A percentile compares a stretch with the other conserved stretches of the same genome.
Conservation (phyloP, 106 monocot species). For the Dendrobium nobile region DNA sequence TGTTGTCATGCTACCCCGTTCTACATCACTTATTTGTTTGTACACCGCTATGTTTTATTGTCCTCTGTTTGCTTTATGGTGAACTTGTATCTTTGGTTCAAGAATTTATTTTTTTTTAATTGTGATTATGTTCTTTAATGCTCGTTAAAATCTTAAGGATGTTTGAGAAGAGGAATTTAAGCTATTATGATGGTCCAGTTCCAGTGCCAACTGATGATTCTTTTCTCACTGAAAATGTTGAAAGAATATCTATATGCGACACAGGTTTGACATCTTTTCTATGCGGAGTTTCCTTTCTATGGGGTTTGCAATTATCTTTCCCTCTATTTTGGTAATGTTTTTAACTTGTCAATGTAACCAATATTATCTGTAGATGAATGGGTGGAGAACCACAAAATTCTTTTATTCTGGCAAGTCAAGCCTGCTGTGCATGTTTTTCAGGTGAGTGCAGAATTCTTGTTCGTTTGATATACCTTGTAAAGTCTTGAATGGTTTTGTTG, state of each 20-base stretch:
- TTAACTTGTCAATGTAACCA: not conserved
- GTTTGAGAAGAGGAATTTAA: constrained; percentile 89
- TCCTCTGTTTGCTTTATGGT: not conserved
- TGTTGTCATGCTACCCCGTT: too few relatives aligned
- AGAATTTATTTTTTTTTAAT: not conserved
- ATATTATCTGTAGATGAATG: constrained; percentile 61
- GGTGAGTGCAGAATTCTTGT: constrained; percentile 32
- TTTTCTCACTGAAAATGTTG: constrained; percentile 79
- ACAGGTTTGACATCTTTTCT: constrained; percentile 43
- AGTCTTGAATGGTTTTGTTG: not conserved
- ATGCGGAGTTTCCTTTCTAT: not conserved
- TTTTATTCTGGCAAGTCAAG: constrained; percentile 97
- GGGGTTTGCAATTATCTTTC: not conserved
- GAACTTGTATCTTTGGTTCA: not conserved
- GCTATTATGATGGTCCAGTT: constrained; percentile 85
- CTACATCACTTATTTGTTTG: not conserved
- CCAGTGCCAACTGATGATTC: constrained; percentile 69
- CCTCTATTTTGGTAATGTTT: not conserved
- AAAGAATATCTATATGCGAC: constrained; percentile 72
- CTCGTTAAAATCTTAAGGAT: constrained; percentile 40
- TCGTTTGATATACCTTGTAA: not conserved
- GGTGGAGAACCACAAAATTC: constrained; percentile 64
- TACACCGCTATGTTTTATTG: not conserved
- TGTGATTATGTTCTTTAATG: not conserved
- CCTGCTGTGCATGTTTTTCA: constrained; percentile 96